phyloP scores from a whole-genome alignment of 805 yeast genomes.

The Myxozyma neotropica region DNA sequence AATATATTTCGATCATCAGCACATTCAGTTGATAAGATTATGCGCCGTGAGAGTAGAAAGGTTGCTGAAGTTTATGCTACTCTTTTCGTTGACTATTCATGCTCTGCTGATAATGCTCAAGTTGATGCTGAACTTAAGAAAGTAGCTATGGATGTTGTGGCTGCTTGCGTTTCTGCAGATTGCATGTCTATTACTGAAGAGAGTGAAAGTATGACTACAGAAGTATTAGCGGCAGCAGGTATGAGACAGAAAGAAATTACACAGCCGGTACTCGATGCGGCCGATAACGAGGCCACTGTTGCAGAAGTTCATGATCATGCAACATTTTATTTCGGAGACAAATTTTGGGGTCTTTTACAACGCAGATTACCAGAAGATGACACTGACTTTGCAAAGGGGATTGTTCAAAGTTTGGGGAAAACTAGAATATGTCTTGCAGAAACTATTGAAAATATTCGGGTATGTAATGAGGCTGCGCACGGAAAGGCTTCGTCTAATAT shows the following conservation, averaged over 20 bases:
- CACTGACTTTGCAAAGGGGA: conserved; percentile 33
- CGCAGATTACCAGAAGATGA: conserved; percentile 33
- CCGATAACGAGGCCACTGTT: conserved; percentile 32
- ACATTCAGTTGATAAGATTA: conserved; percentile 24
- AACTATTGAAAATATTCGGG: conserved; percentile 36
- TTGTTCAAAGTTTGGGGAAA: conserved; percentile 11
- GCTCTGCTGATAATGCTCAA: neutral
- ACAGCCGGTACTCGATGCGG: conserved; percentile 6
- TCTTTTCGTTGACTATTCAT: conserved; percentile 38
- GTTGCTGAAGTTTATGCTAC: conserved; percentile 51
- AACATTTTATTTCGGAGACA: conserved; percentile 20
- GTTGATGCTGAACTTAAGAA: neutral
- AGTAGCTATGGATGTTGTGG: conserved; percentile 5
- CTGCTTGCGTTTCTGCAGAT: conserved; percentile 19
- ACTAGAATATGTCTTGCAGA: conserved; percentile 24
- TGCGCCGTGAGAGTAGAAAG: conserved; percentile 49
- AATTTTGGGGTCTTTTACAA: conserved; percentile 29
- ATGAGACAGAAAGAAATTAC: conserved; percentile 23
- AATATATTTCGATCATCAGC: neutral
- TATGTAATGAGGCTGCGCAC: conserved; percentile 36
- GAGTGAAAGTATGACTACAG: conserved; percentile 17
- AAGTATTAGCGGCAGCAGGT: conserved; percentile 12
- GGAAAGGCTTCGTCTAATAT: conserved; percentile 3
- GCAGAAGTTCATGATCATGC: conserved; percentile 14
- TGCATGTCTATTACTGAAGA: conserved; percentile 21